Conservation (phyloP, 2,329 filamentous ascomycete species). For the Myriosclerotinia scirpicola region DNA sequence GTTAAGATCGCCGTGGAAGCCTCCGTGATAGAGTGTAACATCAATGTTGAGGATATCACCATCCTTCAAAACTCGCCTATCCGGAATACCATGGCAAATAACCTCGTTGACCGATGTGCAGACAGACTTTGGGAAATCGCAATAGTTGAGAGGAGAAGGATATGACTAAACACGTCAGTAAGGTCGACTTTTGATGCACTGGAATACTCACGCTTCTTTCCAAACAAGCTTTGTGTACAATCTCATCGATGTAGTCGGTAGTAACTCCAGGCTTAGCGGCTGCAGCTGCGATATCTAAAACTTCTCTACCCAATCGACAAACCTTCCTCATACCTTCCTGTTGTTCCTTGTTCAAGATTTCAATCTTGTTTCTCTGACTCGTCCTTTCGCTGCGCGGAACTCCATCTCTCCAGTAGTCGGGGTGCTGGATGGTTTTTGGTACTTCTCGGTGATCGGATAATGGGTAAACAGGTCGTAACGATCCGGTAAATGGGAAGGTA, state of each 20-base stretch:
- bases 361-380: constrained; percentile 73
- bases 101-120: constrained; percentile 97
- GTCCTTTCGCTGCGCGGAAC: constrained; percentile 62
- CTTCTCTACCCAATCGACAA: constrained; percentile 82
- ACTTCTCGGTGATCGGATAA: constrained; percentile 71
- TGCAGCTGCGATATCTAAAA: constrained; percentile 85
- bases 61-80: constrained; percentile 81
- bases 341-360: constrained; percentile 74
- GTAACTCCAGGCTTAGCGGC: constrained; percentile 88
- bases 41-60: constrained; percentile 98
- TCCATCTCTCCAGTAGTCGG: constrained; percentile 86
- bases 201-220: constrained; percentile 76
- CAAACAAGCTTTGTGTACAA: constrained; percentile 92
- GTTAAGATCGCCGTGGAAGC: constrained; percentile 95
- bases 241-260: constrained; percentile 90
- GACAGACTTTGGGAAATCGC: constrained; percentile 95
- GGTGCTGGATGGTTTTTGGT: constrained; percentile 76
- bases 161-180: constrained; percentile 65
- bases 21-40: constrained; percentile 88
- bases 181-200: background rate
- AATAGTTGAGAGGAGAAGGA: constrained; percentile 92
- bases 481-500: constrained; percentile 77
- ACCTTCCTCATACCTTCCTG: constrained; percentile 89
- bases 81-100: constrained; percentile 97
- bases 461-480: constrained; percentile 82